Base-by-base conservation (phyloP, 2,329 filamentous ascomycete species). In the Parascedosporium putredinis region DNA sequence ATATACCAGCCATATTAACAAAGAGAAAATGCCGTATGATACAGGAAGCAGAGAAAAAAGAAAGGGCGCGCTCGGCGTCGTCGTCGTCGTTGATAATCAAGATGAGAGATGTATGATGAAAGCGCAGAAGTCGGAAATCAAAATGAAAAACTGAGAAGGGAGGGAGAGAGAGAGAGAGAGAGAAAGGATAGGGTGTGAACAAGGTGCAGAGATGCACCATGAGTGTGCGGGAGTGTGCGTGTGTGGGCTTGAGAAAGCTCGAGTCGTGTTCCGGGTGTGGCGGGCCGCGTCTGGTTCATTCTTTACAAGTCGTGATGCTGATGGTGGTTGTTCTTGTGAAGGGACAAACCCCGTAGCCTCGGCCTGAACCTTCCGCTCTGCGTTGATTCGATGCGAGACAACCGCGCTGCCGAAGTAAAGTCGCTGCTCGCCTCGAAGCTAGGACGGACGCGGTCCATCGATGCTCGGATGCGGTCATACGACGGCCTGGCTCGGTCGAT, bases 341-440 rank as follows among this genome's bases (percentile, higher is more conserved):
- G 56, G n/a, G 68, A 71, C 49, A 72, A 58, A 20, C 67, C 69
- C 36, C 69, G 66, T n/a, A 72, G 55, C 31, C 69, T 62, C 16
- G 66, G 64, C 48, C 58, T 60, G 51, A 70, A 62, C 12, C 63
- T 59, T 5, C 52, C 52, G 22, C 75, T 82, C 50, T 80, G 77
- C 46, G 74, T 79, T 22, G 86, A 90, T 69, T 96, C 93, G 56
- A 95, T 80, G 54, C 89, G 78, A 45, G 83, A 84, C 56, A 98
- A 70, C 62, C 91, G 82, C 33, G 88, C 88, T 12, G 90, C 90
- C 24, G 86, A 90, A 0, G 91, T 95, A 61, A 96, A 95, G 59
- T 97, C 93, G 59, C 82, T 86, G 64, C 84, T 93, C 33, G 81
- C 81, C 67, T 96, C 91, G 62, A 88, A 95, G 64, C 86, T 91